A percentile compares a stretch with the other conserved stretches of the same genome.
These are phyloP conservation scores for Sphagnum fallax DNA, from an alignment of 228 moss, liverwort and hornwort species.

Conservation along the genomic window DNA sequence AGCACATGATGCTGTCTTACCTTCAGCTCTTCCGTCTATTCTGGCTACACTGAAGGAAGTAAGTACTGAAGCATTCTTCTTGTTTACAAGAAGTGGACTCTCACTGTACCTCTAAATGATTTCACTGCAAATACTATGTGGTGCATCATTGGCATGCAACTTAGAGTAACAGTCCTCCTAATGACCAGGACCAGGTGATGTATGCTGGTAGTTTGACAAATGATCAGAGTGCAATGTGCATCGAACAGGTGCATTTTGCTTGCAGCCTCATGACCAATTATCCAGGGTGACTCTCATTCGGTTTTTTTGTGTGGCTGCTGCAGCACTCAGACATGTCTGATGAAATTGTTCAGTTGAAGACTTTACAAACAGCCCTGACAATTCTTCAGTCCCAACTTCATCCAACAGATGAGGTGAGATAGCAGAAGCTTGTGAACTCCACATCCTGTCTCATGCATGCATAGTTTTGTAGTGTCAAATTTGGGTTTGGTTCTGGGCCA, in stretches of 20 bases:
- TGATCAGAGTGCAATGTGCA: too few species aligned
- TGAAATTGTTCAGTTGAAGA: slow-evolving; percentile 89
- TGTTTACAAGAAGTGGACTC: not conserved
- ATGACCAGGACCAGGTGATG: not conserved
- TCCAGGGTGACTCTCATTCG: not conserved
- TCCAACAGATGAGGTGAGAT: slow-evolving; percentile 69
- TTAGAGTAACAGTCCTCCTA: too few species aligned
- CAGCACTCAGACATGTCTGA: slow-evolving; percentile 84
- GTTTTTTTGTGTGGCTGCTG: slow-evolving; percentile 5
- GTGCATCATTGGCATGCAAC: too few species aligned
- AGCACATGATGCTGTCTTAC: slow-evolving; percentile 81
- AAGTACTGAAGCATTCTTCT: not conserved
- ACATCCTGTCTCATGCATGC: too few species aligned
- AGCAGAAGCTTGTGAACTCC: too few species aligned
- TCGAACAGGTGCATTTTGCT: too few species aligned
- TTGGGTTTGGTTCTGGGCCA: too few species aligned
- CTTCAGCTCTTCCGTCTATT: slow-evolving; percentile 69
- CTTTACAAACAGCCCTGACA: slow-evolving; percentile 78
- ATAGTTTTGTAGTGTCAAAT: too few species aligned
- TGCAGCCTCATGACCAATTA: too few species aligned
- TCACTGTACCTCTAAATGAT: not conserved
- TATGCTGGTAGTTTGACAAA: not conserved
- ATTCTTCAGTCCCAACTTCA: slow-evolving; percentile 95
- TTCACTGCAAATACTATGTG: not conserved
- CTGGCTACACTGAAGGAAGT: slow-evolving; percentile 78